A percentile compares a stretch with the other conserved stretches of the same genome.
Evolutionary conservation across 371 early-diverging fungal genomes (phyloP).

Genomic region (Nematocida parisii): DNA sequence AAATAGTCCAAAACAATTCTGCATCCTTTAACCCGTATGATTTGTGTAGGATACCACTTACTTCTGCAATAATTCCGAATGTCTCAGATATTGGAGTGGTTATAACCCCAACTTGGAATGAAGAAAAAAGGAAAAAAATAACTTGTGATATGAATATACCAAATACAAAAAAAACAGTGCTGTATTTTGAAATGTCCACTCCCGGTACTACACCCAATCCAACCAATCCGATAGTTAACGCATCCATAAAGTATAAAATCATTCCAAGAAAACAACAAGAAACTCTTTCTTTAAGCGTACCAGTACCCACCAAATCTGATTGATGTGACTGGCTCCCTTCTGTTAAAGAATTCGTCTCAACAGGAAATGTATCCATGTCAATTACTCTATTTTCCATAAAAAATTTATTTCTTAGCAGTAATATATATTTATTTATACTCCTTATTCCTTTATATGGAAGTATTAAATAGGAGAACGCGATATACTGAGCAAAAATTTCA

Average conservation of each 20-base stretch:
- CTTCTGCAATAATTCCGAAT: slow-evolving; percentile 1
- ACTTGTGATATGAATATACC: slow-evolving; percentile 9
- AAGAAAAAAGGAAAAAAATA: slow-evolving; percentile 42
- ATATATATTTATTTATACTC: too few species aligned
- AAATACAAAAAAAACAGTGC: slow-evolving; percentile 35
- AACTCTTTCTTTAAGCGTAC: slow-evolving; percentile 8
- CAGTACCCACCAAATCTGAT: neutral
- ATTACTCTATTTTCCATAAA: neutral
- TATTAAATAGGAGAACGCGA: too few species aligned
- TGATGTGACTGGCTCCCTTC: neutral
- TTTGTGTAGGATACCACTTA: neutral
- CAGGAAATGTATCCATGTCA: neutral
- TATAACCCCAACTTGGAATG: slow-evolving; percentile 40
- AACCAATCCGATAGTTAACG: slow-evolving; percentile 29
- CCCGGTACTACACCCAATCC: slow-evolving; percentile 1
- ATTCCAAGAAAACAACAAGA: slow-evolving; percentile 15
- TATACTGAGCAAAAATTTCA: too few species aligned
- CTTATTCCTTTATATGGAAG: too few species aligned
- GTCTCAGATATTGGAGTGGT: slow-evolving; percentile 48
- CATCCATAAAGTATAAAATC: slow-evolving; percentile 44
- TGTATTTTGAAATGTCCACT: slow-evolving; percentile 21
- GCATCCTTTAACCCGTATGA: neutral
- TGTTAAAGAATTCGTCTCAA: neutral
- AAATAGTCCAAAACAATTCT: slow-evolving; percentile 17
- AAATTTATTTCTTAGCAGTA: neutral